Conservation (phyloP, 345 rosid species). For the Kandelia obovata region DNA sequence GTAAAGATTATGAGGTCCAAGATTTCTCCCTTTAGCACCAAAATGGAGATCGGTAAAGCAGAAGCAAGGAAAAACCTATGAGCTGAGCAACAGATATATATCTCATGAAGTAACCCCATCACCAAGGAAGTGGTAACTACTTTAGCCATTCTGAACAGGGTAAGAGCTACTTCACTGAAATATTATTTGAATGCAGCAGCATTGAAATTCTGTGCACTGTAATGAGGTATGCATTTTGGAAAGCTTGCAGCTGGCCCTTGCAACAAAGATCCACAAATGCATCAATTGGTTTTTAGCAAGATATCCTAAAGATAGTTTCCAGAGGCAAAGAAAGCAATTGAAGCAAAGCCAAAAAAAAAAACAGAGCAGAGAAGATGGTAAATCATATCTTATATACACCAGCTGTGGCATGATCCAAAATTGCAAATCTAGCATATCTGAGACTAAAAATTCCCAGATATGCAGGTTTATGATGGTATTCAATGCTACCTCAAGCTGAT, state of each 20-base stretch:
- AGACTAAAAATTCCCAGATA: background rate
- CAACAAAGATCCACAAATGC: background rate
- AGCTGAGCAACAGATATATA: constrained; percentile 1
- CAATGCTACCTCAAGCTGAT: background rate
- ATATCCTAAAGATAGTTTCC: background rate
- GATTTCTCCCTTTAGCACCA: background rate
- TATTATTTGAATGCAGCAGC: background rate
- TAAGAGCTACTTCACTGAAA: background rate
- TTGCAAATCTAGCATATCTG: background rate
- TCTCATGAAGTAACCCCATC: background rate
- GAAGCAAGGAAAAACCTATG: background rate
- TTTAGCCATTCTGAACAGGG: background rate
- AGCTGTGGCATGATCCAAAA: no score
- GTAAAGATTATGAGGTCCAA: background rate
- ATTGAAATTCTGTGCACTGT: background rate
- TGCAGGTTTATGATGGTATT: no score
- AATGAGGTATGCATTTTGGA: no score
- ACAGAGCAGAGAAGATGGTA: background rate
- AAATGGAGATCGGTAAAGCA: background rate
- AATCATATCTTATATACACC: no score
- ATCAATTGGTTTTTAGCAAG: background rate
- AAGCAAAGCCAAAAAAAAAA: background rate
- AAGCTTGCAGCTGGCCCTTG: background rate
- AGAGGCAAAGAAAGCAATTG: background rate
- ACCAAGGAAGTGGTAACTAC: background rate